A percentile compares a stretch with the other conserved stretches of the same genome.
Evolutionary conservation across 495 filamentous ascomycete genomes (phyloP).

Genomic region (Tuber indicum): DNA sequence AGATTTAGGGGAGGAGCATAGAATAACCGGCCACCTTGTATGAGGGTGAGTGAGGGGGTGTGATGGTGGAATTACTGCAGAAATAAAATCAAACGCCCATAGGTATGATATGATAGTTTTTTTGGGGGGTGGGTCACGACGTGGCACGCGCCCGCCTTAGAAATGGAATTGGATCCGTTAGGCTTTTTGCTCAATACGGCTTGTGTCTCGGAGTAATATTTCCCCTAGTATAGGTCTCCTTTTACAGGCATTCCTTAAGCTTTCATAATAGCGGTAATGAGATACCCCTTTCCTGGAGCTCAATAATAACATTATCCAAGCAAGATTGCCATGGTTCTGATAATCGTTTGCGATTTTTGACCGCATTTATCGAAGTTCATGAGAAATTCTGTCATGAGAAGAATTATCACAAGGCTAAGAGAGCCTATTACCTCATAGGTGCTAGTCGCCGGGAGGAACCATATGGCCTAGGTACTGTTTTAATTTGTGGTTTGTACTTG

Average conservation of each 20-base stretch:
- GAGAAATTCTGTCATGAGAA: not conserved
- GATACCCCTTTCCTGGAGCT: not conserved
- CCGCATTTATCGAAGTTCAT: not conserved
- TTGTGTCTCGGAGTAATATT: not conserved
- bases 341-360: not conserved
- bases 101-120: not conserved
- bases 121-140: not conserved
- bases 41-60: not conserved
- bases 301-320: not conserved
- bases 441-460: not conserved
- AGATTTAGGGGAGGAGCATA: not conserved
- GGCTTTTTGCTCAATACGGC: not conserved
- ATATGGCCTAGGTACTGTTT: not conserved
- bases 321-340: not conserved
- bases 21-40: too few relatives aligned
- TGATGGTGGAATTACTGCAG: not conserved
- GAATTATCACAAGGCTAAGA: not conserved
- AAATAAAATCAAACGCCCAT: not conserved
- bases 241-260: not conserved
- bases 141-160: not conserved
- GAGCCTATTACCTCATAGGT: not conserved
- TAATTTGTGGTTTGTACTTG: not conserved
- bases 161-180: not conserved
- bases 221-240: not conserved
- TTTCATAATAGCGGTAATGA: not conserved